Evolutionary conservation across 2,329 filamentous ascomycete species (phyloP).

Genomic region (Pyricularia pennisetigena): DNA sequence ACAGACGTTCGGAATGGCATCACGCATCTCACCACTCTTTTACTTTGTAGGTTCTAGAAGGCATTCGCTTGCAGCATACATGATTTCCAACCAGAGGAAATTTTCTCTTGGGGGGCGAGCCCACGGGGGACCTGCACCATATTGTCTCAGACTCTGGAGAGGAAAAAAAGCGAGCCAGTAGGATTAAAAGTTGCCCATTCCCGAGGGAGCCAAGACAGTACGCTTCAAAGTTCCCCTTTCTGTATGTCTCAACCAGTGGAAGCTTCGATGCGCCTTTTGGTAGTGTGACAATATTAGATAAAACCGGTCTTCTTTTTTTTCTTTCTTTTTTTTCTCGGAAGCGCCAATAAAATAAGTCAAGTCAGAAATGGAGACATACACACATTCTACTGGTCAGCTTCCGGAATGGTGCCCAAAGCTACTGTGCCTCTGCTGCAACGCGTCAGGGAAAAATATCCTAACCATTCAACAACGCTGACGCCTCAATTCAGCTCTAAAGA

Average conservation of each 20-base stretch:
- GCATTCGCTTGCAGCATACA: too few species aligned
- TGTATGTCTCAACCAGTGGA: background rate
- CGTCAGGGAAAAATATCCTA: background rate
- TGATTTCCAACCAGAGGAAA: background rate
- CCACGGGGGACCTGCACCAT: background rate
- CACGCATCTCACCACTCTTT: background rate
- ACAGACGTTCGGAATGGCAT: background rate
- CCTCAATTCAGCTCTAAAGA: background rate
- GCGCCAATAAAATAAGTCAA: background rate
- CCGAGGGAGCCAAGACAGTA: background rate
- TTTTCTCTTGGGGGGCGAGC: background rate
- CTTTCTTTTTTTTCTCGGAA: background rate
- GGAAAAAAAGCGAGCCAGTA: background rate
- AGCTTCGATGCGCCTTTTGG: background rate
- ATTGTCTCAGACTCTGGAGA: background rate
- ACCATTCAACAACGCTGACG: background rate
- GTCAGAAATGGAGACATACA: background rate
- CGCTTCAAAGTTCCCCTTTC: background rate
- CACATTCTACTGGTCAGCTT: background rate
- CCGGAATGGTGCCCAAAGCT: background rate
- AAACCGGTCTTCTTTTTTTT: background rate
- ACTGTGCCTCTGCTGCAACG: background rate
- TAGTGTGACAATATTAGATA: background rate
- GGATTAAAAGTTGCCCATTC: background rate
- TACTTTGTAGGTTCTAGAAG: too few species aligned